Evolutionary conservation across 495 filamentous ascomycete species (phyloP).

Genomic region (Annulohypoxylon bovei): DNA sequence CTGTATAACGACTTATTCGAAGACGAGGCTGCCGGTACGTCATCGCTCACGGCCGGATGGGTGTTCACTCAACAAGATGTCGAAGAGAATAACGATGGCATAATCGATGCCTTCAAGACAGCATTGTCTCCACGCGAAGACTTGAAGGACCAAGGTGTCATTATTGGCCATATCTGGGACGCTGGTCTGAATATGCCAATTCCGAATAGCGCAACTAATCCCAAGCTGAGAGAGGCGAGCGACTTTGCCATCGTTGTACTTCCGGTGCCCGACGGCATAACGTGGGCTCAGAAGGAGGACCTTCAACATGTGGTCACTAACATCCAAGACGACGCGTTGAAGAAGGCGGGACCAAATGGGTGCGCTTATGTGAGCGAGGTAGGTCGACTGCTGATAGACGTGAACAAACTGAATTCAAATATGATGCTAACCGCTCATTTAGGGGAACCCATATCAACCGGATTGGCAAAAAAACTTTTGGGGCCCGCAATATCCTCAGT

Average conservation of each 20-base stretch:
- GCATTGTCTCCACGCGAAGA: conserved; percentile 36
- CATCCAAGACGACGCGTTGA: conserved; percentile 56
- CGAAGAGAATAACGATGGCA: conserved; percentile 50
- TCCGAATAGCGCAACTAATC: conserved; percentile 51
- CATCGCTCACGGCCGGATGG: conserved; percentile 59
- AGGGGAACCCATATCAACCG: conserved; percentile 64
- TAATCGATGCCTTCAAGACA: conserved; percentile 55
- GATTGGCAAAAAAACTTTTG: conserved; percentile 67
- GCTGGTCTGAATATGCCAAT: conserved; percentile 53
- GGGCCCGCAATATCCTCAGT: conserved; percentile 58
- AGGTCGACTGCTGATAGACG: conserved; percentile 1
- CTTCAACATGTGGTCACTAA: conserved; percentile 54
- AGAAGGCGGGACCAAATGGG: conserved; percentile 53
- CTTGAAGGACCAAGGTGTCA: conserved; percentile 45
- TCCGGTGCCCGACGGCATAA: conserved; percentile 45
- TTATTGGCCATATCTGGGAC: conserved; percentile 63
- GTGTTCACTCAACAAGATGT: conserved; percentile 55
- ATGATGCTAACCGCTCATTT: conserved; percentile 2
- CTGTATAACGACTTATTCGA: conserved; percentile 61
- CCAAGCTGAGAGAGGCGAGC: conserved; percentile 55
- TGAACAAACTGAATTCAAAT: background rate
- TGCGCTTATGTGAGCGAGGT: conserved; percentile 59
- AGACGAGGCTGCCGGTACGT: conserved; percentile 53
- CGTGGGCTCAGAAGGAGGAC: conserved; percentile 50
- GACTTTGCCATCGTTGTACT: conserved; percentile 61